These are phyloP conservation scores for Pseudogymnoascus sp. DNA, from an alignment of 2,329 filamentous ascomycete genomes.

Conservation along the genomic window DNA sequence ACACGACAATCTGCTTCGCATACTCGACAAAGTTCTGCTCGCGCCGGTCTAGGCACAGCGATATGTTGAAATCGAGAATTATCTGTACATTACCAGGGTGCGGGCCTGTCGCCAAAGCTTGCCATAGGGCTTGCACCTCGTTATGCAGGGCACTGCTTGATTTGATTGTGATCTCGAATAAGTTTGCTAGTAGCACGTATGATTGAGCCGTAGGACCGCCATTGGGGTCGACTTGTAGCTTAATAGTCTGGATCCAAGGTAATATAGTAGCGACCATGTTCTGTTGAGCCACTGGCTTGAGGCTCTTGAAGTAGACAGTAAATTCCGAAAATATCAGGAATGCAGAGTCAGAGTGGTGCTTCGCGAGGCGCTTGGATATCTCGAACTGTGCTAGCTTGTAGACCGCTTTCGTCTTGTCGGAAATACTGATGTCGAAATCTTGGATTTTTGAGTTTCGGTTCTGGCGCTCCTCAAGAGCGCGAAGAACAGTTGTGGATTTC, in stretches of 20 bases:
- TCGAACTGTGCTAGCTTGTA: constrained; percentile 98
- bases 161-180: constrained; percentile 93
- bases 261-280: constrained; percentile 92
- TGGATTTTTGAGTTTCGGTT: constrained; percentile 83
- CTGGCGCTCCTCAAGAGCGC: constrained; percentile 74
- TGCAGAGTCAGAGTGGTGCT: constrained; percentile 79
- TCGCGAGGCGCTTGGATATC: constrained; percentile 81
- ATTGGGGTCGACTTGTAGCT: constrained; percentile 84
- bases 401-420: constrained; percentile 95
- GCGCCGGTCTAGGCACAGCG: constrained; percentile 80
- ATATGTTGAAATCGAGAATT: constrained; percentile 93
- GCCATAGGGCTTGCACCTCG: constrained; percentile 95
- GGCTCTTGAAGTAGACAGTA: constrained; percentile 81
- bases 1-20: constrained; percentile 96
- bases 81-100: constrained; percentile 90
- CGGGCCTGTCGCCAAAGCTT: constrained; percentile 86
- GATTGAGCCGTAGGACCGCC: constrained; percentile 85
- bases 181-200: constrained; percentile 88
- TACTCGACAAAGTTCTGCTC: constrained; percentile 98
- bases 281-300: constrained; percentile 73
- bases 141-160: constrained; percentile 84
- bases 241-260: constrained; percentile 92
- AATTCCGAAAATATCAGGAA: constrained; percentile 97
- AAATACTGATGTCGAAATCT: constrained; percentile 96
- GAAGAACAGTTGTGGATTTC: constrained; percentile 74